Percentiles rank a stretch among this genome's conserved stretches.
phyloP scores from a whole-genome alignment of 1,284 basidiomycete species.

The Schizophyllum commune region DNA sequence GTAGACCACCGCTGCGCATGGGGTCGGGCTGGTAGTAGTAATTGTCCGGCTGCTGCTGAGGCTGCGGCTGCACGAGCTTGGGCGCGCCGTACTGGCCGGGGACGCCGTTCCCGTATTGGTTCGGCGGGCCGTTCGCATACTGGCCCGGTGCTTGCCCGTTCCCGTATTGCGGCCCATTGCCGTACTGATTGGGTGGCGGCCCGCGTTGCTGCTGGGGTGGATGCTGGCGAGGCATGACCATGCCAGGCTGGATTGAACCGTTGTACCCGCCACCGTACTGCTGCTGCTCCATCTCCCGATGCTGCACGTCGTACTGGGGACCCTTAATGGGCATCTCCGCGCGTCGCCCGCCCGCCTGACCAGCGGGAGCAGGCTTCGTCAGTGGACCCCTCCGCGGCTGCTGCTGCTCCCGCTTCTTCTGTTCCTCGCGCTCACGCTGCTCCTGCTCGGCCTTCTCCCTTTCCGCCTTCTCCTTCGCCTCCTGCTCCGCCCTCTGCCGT shows the following conservation, averaged over 20 bases:
- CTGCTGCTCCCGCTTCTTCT: slow-evolving; percentile 47
- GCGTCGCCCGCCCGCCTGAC: slow-evolving; percentile 41
- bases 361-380: slow-evolving; percentile 40
- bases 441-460: slow-evolving; percentile 31
- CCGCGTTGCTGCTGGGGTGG: slow-evolving; percentile 2
- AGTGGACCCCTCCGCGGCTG: slow-evolving; percentile 45
- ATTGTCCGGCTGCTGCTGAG: slow-evolving; percentile 11
- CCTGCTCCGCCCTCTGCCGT: slow-evolving; percentile 37
- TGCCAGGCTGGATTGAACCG: slow-evolving; percentile 3
- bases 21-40: slow-evolving; percentile 27
- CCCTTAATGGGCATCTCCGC: slow-evolving; percentile 84
- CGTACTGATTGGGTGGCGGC: slow-evolving; percentile 8
- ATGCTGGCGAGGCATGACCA: neutral
- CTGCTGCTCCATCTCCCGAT: slow-evolving; percentile 86
- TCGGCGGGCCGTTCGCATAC: neutral
- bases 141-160: no score
- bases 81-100: slow-evolving; percentile 8
- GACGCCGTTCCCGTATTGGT: neutral
- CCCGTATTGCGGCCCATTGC: slow-evolving; percentile 5
- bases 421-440: slow-evolving; percentile 31
- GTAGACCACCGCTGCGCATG: slow-evolving; percentile 33
- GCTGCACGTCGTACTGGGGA: slow-evolving; percentile 90
- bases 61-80: slow-evolving; percentile 12
- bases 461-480: slow-evolving; percentile 37
- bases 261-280: slow-evolving; percentile 36